These are phyloP conservation scores for Sporisorium graminicola DNA, from an alignment of 1,284 basidiomycete species.

Conservation along the genomic window DNA sequence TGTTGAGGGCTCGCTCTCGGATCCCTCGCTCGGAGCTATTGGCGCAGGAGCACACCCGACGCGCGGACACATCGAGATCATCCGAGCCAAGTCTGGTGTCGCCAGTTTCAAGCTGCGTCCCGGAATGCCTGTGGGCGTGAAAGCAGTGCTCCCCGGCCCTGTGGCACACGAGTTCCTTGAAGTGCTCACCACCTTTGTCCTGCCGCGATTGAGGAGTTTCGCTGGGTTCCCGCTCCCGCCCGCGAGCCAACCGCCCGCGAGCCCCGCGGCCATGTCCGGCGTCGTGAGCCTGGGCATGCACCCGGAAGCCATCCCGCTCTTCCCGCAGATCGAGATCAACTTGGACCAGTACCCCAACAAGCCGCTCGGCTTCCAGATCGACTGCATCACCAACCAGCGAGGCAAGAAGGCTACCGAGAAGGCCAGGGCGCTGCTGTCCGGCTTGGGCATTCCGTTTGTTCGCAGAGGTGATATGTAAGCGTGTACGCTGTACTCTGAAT, in stretches of 20 bases:
- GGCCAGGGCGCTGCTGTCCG: conserved; percentile 63
- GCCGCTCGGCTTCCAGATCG: conserved; percentile 67
- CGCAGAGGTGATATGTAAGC: conserved; percentile 60
- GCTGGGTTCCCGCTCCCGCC: conserved; percentile 82
- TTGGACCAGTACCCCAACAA: conserved; percentile 66
- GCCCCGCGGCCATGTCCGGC: conserved; percentile 81
- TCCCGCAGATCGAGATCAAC: conserved; percentile 75
- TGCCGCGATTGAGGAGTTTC: conserved; percentile 92
- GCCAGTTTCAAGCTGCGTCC: conserved; percentile 86
- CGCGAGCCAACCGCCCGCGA: conserved; percentile 55
- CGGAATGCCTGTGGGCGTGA: conserved; percentile 85
- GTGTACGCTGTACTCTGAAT: too few relatives aligned
- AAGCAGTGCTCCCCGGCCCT: conserved; percentile 88
- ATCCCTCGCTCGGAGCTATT: conserved; percentile 33
- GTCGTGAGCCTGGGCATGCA: conserved; percentile 90
- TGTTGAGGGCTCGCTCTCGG: conserved; percentile 58
- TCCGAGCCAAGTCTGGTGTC: conserved; percentile 82
- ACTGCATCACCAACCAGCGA: conserved; percentile 67
- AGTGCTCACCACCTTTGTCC: conserved; percentile 89
- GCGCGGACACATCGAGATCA: conserved; percentile 77
- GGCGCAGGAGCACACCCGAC: not conserved
- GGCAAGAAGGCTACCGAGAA: conserved; percentile 64
- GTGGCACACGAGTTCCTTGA: conserved; percentile 95
- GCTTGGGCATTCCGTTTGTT: conserved; percentile 67
- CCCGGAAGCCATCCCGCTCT: conserved; percentile 85